Conservation (phyloP, 805 yeast species). For the Candida fluviatilis region DNA sequence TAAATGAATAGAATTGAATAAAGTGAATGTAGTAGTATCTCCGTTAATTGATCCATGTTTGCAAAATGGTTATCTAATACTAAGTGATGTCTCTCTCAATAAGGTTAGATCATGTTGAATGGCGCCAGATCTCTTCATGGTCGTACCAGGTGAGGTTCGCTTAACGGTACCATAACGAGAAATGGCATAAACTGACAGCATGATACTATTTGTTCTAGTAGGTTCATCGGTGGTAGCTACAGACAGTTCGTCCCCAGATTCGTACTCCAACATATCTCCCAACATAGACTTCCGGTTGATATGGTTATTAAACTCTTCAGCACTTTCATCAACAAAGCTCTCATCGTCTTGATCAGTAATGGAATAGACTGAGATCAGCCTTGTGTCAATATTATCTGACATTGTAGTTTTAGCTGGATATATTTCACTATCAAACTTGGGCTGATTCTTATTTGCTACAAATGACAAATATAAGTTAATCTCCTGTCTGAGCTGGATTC, state of each 20-base stretch:
- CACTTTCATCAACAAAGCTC: conserved; percentile 3
- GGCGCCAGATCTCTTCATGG: conserved; percentile 3
- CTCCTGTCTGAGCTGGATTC: conserved; percentile 40
- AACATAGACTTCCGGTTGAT: conserved; percentile 37
- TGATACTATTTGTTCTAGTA: neutral
- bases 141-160: neutral
- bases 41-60: too few relatives aligned
- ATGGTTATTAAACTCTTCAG: conserved; percentile 22
- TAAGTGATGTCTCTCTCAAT: too few relatives aligned
- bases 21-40: too few relatives aligned
- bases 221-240: neutral
- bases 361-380: neutral
- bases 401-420: neutral
- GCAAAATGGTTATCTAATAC: neutral
- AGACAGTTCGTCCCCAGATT: conserved; percentile 16
- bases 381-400: neutral
- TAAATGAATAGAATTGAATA: conserved; percentile 1
- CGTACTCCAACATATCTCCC: conserved; percentile 43
- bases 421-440: neutral
- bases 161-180: conserved; percentile 1
- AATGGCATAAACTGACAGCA: neutral
- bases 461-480: conserved; percentile 30
- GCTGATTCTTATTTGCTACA: conserved; percentile 5
- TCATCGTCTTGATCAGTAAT: neutral
- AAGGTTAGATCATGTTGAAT: conserved; percentile 2